phyloP scores from a whole-genome alignment of 202 grass and related monocot species.

The Brachypodium distachyon region DNA sequence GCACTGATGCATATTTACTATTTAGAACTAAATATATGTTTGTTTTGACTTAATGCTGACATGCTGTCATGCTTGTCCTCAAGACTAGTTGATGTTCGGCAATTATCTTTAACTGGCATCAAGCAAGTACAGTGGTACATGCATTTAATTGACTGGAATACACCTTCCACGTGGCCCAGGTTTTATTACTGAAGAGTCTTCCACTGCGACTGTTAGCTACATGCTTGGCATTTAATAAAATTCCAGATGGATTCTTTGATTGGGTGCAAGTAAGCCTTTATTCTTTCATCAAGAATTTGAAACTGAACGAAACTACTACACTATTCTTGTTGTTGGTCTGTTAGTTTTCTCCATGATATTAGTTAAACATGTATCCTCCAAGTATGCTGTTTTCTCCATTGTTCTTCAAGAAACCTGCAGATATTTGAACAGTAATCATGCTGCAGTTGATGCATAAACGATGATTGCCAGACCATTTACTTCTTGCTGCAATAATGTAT shows the following conservation, averaged over 20 bases:
- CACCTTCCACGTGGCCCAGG: too few relatives aligned
- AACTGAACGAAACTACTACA: neutral
- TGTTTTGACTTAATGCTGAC: neutral
- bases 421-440: neutral
- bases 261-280: slow-evolving; percentile 58
- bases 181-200: slow-evolving; percentile 57
- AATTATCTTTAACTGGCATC: neutral
- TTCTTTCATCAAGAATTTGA: neutral
- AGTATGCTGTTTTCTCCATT: neutral
- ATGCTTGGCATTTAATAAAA: slow-evolving; percentile 40
- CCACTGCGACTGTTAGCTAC: slow-evolving; percentile 49
- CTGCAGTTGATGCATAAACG: neutral
- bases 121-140: neutral
- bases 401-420: neutral
- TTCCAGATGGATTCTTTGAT: slow-evolving; percentile 55
- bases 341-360: neutral
- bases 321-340: neutral
- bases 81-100: neutral
- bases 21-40: neutral
- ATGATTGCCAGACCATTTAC: neutral
- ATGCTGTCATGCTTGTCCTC: neutral
- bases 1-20: neutral
- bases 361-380: neutral
- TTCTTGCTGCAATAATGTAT: neutral
- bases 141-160: neutral